Percentiles rank a stretch among this genome's conserved stretches.
These are phyloP conservation scores for Lojkania enalia DNA, from an alignment of 2,329 filamentous ascomycete species.

Conservation along the genomic window DNA sequence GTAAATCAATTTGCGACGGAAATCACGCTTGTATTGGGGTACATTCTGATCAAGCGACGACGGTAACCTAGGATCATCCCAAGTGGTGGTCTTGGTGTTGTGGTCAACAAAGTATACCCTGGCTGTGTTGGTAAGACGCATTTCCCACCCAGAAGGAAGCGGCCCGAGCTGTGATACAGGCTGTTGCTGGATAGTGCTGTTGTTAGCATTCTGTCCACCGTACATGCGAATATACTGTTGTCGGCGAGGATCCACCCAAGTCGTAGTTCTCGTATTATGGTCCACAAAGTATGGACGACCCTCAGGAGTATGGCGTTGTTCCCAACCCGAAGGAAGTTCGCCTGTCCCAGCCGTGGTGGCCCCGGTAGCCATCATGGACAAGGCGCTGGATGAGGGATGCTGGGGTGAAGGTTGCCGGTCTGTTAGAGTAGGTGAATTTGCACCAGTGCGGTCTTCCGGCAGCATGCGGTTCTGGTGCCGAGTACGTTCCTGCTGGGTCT, in stretches of 20 bases:
- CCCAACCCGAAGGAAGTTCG: constrained; percentile 94
- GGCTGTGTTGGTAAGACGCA: constrained; percentile 97
- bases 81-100: constrained; percentile 99
- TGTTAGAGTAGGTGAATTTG: constrained; percentile 80
- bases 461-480: constrained; percentile 94
- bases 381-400: constrained; percentile 50
- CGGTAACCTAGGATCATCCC: constrained; percentile 94
- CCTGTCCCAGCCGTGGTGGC: constrained; percentile 92
- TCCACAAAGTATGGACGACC: constrained; percentile 96
- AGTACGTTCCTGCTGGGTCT: constrained; percentile 89
- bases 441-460: constrained; percentile 91
- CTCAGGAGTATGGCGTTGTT: constrained; percentile 93
- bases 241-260: constrained; percentile 95
- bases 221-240: constrained; percentile 99
- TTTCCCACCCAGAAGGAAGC: constrained; percentile 97
- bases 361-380: constrained; percentile 92
- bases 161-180: constrained; percentile 96
- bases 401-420: constrained; percentile 52
- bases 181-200: constrained; percentile 92
- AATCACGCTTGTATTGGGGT: constrained; percentile 99
- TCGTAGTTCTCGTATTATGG: constrained; percentile 96
- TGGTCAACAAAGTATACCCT: constrained; percentile 99
- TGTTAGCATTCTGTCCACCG: constrained; percentile 74
- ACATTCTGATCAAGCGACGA: constrained; percentile 98
- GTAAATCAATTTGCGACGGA: constrained; percentile 96